Evolutionary conservation across 2,329 filamentous ascomycete species (phyloP), one percentile per base, ranked within the genome.

Genomic region (Nannizziopsis barbatae): DNA sequence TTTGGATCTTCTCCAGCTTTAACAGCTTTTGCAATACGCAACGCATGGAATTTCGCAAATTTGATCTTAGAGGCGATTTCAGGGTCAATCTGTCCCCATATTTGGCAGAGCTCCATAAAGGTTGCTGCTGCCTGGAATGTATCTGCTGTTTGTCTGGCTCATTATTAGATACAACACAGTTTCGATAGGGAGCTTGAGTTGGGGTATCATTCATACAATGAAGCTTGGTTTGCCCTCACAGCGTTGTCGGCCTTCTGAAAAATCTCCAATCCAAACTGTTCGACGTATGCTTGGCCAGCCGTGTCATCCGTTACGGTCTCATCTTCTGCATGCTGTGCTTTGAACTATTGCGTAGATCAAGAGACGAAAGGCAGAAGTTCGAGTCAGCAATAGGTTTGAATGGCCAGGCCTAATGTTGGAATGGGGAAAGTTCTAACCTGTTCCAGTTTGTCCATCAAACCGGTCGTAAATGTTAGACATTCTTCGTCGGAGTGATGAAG

Each of bases 41-140:
- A 72, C 1, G 90, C 89, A 64, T 96, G 93, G 76, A 86, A 98
- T 66, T 96, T 98, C 37, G 90, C 88, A 63, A 86, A 98, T 65
- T 93, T 95, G 67, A 90, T 87, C 72, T 95, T 96, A 47, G 87
- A 79, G 35, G 80, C 74, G 15, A 82, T 79, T 60, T 96, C 88
- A 1, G 77, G 68, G 31, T 94, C 86, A 9, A 82, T 70, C 0
- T 77, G 68, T 5, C 80, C 83, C 88, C 90, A 98, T 59, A 95
- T 84, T 54, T 82, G 82, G 49, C 86, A 76, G 4, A 96, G 74
- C 56, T 95, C 87, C 60, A 96, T 81, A 65, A 98, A 96, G 0
- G 88, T 94, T 0, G 86, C 83, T 0, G 92, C 86, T 1, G 93
- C 92, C 61, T 89, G 84, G 57, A 96, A 94, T 0, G 89, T 96